Evolutionary conservation across 2,329 filamentous ascomycete species (phyloP).

Genomic region (Ramichloridium luteum): DNA sequence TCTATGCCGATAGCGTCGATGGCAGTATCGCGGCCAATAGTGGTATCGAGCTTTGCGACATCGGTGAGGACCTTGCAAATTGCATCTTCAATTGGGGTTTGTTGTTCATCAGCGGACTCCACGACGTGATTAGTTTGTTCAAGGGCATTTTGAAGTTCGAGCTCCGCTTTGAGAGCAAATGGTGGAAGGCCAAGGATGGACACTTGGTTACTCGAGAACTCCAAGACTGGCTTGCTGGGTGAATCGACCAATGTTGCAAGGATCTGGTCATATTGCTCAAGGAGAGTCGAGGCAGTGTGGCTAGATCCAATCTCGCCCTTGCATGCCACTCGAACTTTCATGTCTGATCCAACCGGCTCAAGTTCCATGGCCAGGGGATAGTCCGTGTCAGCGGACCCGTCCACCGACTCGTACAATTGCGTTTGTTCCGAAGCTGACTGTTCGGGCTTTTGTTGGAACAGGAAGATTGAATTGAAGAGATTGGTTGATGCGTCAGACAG

Average conservation of each 20-base stretch:
- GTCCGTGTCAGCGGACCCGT: slow-evolving; percentile 57
- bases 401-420: slow-evolving; percentile 49
- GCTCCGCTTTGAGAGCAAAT: slow-evolving; percentile 23
- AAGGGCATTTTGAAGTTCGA: neutral
- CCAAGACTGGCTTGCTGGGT: slow-evolving; percentile 41
- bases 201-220: slow-evolving; percentile 39
- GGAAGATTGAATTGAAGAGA: slow-evolving; percentile 55
- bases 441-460: slow-evolving; percentile 47
- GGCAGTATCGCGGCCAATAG: slow-evolving; percentile 32
- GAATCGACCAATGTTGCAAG: slow-evolving; percentile 44
- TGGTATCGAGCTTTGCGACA: slow-evolving; percentile 44
- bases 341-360: slow-evolving; percentile 43
- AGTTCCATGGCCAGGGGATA: slow-evolving; percentile 76
- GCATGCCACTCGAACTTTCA: slow-evolving; percentile 63
- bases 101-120: slow-evolving; percentile 1
- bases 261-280: slow-evolving; percentile 48
- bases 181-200: slow-evolving; percentile 53
- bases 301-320: slow-evolving; percentile 44
- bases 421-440: slow-evolving; percentile 8
- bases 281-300: slow-evolving; percentile 37
- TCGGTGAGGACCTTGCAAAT: slow-evolving; percentile 38
- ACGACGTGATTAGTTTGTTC: slow-evolving; percentile 3
- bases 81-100: slow-evolving; percentile 4
- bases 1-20: slow-evolving; percentile 81
- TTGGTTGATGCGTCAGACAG: slow-evolving; percentile 27